Evolutionary conservation across 2,329 filamentous ascomycete genomes (phyloP).

Genomic region (Pseudogymnoascus destructans): DNA sequence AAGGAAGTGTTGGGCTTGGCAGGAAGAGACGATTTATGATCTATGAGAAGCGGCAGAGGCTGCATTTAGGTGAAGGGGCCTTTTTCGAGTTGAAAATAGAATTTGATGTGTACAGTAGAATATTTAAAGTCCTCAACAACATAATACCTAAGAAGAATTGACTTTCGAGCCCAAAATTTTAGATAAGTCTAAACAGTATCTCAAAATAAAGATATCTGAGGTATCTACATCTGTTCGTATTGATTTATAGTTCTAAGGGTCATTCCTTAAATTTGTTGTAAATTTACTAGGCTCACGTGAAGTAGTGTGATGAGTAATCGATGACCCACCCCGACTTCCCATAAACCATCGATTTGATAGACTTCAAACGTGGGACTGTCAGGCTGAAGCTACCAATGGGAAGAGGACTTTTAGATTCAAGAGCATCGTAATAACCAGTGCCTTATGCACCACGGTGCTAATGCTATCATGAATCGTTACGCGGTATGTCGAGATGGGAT

Average conservation of each 20-base stretch:
- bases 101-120: background rate
- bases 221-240: background rate
- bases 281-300: constrained; percentile 2
- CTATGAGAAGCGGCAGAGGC: background rate
- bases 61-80: background rate
- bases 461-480: constrained; percentile 6
- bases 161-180: background rate
- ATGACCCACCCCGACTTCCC: background rate
- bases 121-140: too few relatives aligned
- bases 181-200: background rate
- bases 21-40: background rate
- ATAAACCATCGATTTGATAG: constrained; percentile 8
- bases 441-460: constrained; percentile 5
- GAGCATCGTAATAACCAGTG: background rate
- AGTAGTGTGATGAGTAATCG: constrained; percentile 7
- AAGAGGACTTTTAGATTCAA: constrained; percentile 5
- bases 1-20: background rate
- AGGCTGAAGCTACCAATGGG: background rate
- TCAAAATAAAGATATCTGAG: background rate
- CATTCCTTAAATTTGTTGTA: background rate
- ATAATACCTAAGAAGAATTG: background rate
- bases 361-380: background rate
- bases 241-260: background rate
- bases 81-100: background rate
- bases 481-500: constrained; percentile 1